Conservation (phyloP, 495 filamentous ascomycete genomes). For the Penicillium mononematosum region DNA sequence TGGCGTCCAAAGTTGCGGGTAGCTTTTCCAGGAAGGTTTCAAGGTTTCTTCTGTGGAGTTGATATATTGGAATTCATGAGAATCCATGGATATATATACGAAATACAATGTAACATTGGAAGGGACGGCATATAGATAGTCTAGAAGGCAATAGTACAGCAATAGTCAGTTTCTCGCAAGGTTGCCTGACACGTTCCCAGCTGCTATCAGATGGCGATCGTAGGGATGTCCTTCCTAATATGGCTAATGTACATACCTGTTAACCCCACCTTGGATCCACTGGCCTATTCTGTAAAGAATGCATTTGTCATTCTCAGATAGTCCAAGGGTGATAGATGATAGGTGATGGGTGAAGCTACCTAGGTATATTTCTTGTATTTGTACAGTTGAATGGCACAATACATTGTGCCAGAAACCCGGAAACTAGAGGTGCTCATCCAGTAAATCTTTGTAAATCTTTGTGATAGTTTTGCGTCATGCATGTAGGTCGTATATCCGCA, state of each 20-base stretch:
- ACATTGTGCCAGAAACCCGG: not conserved
- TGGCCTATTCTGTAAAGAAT: not conserved
- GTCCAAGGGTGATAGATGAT: too few relatives aligned
- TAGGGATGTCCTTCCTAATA: constrained; percentile 16
- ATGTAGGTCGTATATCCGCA: not conserved
- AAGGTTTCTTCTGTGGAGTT: too few relatives aligned
- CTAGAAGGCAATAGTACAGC: too few relatives aligned
- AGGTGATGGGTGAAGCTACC: too few relatives aligned
- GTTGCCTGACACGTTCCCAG: not conserved
- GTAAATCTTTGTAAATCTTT: too few relatives aligned
- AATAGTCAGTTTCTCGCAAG: not conserved
- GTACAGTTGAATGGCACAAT: too few relatives aligned
- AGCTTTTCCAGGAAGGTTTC: not conserved
- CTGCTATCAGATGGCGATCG: constrained; percentile 17
- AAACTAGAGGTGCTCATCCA: too few relatives aligned
- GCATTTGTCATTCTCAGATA: not conserved
- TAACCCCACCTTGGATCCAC: constrained; percentile 5
- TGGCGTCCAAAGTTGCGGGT: not conserved
- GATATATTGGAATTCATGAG: too few relatives aligned
- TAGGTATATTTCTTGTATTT: too few relatives aligned
- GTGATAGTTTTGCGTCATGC: not conserved
- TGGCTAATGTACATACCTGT: not conserved
- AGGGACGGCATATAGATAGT: too few relatives aligned
- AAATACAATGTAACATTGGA: too few relatives aligned
- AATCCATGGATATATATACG: too few relatives aligned